Percentiles rank a stretch among this genome's conserved stretches.
Evolutionary conservation across 2,329 filamentous ascomycete genomes (phyloP).

Genomic region (Nectriaceae sp.): DNA sequence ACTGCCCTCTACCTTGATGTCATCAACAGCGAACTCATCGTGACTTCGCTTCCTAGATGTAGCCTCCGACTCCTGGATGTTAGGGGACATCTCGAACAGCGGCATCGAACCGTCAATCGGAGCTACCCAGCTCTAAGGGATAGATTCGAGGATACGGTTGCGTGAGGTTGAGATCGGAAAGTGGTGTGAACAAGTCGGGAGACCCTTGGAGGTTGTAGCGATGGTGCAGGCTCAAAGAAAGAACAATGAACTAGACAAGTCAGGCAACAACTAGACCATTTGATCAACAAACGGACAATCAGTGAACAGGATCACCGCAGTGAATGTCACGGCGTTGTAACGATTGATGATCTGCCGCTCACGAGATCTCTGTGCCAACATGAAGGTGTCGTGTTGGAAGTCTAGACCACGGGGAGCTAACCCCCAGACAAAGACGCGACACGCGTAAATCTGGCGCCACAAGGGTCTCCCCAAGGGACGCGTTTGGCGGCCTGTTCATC

Average conservation of each 20-base stretch:
- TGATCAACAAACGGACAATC: neutral
- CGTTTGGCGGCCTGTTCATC: constrained; percentile 14
- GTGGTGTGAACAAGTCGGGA: neutral
- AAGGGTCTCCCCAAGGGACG: constrained; percentile 10
- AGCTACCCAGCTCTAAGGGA: neutral
- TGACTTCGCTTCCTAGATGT: constrained; percentile 48
- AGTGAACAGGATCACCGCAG: no score
- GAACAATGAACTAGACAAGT: neutral
- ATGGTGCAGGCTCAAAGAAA: neutral
- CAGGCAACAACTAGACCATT: neutral
- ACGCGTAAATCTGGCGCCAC: constrained; percentile 36
- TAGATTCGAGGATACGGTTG: neutral
- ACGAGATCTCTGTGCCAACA: constrained; percentile 4
- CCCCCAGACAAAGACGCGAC: constrained; percentile 27
- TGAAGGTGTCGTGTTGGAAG: constrained; percentile 8
- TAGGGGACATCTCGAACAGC: constrained; percentile 48
- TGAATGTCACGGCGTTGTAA: neutral
- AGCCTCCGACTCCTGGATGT: constrained; percentile 48
- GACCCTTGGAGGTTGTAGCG: no score
- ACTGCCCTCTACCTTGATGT: constrained; percentile 25
- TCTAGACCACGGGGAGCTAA: constrained; percentile 10
- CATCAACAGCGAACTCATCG: constrained; percentile 44
- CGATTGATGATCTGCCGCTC: constrained; percentile 7
- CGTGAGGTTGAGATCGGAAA: neutral
- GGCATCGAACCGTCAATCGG: constrained; percentile 41